Conservation (phyloP, 2,329 filamentous ascomycete species). For the Coniochaeta sp. region DNA sequence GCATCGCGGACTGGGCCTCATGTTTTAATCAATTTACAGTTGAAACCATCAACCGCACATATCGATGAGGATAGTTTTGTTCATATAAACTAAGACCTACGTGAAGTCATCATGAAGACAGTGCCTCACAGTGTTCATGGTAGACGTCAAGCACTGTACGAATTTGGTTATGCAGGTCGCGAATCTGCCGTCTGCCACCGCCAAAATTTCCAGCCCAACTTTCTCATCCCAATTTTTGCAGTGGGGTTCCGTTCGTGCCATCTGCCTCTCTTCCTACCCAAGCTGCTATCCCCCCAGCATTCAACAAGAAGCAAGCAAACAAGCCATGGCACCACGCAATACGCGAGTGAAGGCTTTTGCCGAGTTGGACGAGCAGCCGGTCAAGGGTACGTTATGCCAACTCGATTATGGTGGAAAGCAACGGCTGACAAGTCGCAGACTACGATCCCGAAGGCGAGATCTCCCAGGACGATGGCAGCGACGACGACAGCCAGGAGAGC, state of each 20-base stretch:
- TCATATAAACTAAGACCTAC: too few relatives aligned
- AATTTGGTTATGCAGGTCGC: slow-evolving; percentile 9
- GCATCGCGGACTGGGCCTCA: slow-evolving; percentile 20
- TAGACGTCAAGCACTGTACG: background rate
- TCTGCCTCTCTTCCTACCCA: background rate
- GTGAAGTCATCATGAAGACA: background rate
- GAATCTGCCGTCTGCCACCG: slow-evolving; percentile 37
- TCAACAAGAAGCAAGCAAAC: background rate
- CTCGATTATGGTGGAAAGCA: background rate
- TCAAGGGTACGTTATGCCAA: slow-evolving; percentile 45
- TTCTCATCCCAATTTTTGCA: slow-evolving; percentile 17
- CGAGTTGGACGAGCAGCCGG: slow-evolving; percentile 47
- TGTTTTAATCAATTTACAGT: slow-evolving; percentile 11
- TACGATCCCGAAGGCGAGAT: slow-evolving; percentile 71
- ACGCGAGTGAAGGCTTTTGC: slow-evolving; percentile 2
- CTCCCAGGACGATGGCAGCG: slow-evolving; percentile 47
- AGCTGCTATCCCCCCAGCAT: background rate
- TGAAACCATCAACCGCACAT: too few relatives aligned
- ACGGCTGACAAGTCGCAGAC: slow-evolving; percentile 34
- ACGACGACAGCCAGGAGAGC: slow-evolving; percentile 39
- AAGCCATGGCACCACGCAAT: slow-evolving; percentile 4
- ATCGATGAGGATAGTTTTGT: too few relatives aligned
- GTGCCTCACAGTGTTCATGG: background rate
- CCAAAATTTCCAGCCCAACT: slow-evolving; percentile 37
- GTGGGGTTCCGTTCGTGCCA: slow-evolving; percentile 10